Evolutionary conservation across 306 rosid species (phyloP).

Genomic region (Rosa chinensis): DNA sequence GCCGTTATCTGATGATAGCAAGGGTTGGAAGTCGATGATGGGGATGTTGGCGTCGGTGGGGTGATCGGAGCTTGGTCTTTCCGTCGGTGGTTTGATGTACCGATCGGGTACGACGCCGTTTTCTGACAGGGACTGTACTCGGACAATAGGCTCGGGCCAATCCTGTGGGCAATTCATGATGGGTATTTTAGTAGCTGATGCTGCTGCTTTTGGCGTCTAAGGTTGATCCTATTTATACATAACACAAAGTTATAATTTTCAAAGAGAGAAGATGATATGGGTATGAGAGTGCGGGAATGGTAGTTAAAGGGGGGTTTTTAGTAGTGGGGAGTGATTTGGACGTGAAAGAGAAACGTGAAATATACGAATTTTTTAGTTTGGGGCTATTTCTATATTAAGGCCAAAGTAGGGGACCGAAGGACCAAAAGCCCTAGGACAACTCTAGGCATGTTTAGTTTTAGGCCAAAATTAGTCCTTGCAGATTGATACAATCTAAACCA

Average conservation of each 20-base stretch:
- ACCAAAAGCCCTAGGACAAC: neutral
- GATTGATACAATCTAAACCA: neutral
- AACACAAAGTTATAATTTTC: neutral
- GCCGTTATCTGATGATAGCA: conserved; percentile 13
- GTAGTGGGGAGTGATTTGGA: conserved; percentile 35
- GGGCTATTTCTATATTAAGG: neutral
- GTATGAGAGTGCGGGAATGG: conserved; percentile 23
- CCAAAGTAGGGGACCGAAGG: neutral
- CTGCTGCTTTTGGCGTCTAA: conserved; percentile 12
- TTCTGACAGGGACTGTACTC: conserved; percentile 81
- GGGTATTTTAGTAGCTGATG: neutral
- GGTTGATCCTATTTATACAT: conserved; percentile 20
- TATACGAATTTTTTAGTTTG: conserved; percentile 26
- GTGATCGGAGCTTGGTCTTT: conserved; percentile 19
- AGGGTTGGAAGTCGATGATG: conserved; percentile 50
- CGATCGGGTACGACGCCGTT: conserved; percentile 51
- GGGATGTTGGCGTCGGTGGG: conserved; percentile 50
- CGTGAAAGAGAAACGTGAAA: conserved; percentile 59
- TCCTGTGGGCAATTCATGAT: conserved; percentile 43
- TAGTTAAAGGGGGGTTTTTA: conserved; percentile 12
- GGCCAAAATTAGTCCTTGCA: neutral
- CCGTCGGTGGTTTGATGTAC: conserved; percentile 59
- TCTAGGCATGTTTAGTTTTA: neutral
- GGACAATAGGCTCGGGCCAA: conserved; percentile 88
- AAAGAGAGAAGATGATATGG: neutral